Percentiles rank a stretch among this genome's conserved stretches.
Conservation (phyloP, 108 stramenopile genomes). For the Conticribra guillardii region DNA sequence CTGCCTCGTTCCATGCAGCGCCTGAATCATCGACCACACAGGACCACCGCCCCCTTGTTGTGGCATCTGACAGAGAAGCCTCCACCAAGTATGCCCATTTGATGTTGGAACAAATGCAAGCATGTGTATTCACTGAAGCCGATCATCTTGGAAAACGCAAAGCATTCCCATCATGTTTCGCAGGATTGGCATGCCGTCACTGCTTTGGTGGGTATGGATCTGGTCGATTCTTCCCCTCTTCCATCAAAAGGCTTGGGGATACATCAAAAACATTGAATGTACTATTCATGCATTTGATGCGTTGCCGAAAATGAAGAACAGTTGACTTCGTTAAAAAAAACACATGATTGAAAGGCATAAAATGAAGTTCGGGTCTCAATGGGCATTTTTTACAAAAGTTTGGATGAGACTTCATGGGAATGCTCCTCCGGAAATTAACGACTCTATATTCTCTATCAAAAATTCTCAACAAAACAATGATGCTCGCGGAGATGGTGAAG, state of each 20-base stretch:
- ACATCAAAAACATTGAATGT: constrained; percentile 83
- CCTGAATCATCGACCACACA: too few species aligned
- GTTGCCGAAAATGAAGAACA: constrained; percentile 74
- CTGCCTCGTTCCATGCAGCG: too few species aligned
- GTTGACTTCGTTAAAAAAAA: constrained; percentile 49
- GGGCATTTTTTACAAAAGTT: constrained; percentile 81
- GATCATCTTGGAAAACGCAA: constrained; percentile 87
- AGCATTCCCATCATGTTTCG: constrained; percentile 73
- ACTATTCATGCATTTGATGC: constrained; percentile 78
- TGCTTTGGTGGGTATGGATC: constrained; percentile 85
- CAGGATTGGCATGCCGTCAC: constrained; percentile 81
- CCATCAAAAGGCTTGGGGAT: constrained; percentile 82
- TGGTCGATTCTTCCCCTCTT: constrained; percentile 86
- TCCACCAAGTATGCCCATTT: constrained; percentile 73
- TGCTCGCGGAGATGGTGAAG: too few species aligned
- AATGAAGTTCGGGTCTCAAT: constrained; percentile 86
- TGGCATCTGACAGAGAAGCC: constrained; percentile 60
- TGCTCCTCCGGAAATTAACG: too few species aligned
- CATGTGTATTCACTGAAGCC: constrained; percentile 79
- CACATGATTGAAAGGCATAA: constrained; percentile 79
- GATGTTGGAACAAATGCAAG: constrained; percentile 75
- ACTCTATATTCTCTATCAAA: too few species aligned
- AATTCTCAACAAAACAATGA: too few species aligned
- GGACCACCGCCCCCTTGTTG: too few species aligned
- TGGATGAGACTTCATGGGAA: constrained; percentile 81